Conservation (phyloP, 345 rosid genomes). For the Populus nigra region DNA sequence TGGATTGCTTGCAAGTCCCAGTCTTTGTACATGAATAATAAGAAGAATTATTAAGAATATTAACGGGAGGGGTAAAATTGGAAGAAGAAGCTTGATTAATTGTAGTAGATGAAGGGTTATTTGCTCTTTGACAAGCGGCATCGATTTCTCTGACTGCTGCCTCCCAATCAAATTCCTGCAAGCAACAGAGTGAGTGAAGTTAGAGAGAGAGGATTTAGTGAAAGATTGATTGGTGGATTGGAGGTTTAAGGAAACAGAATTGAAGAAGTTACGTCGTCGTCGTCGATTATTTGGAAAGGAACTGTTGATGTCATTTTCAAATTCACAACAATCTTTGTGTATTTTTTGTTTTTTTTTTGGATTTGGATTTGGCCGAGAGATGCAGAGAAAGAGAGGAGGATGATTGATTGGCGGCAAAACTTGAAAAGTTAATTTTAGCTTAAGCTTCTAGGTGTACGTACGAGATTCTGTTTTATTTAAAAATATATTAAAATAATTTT, state of each 20-base stretch:
- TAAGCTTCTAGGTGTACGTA: too few species aligned
- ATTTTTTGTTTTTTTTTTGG: neutral
- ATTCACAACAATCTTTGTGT: too few species aligned
- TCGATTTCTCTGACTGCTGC: constrained; percentile 88
- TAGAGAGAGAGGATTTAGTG: neutral
- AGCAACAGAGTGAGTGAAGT: neutral
- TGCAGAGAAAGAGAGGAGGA: neutral
- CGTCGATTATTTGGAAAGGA: constrained; percentile 39
- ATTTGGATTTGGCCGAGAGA: neutral
- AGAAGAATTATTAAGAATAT: neutral
- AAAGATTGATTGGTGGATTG: neutral
- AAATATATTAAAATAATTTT: too few species aligned
- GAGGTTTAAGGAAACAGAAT: constrained; percentile 10
- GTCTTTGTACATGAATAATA: constrained; percentile 14
- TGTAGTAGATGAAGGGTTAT: constrained; percentile 26
- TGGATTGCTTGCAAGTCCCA: constrained; percentile 50
- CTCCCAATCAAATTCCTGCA: constrained; percentile 87
- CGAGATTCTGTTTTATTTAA: too few species aligned
- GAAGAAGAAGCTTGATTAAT: constrained; percentile 12
- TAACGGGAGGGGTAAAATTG: constrained; percentile 21
- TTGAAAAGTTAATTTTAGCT: constrained; percentile 4
- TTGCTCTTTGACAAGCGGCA: constrained; percentile 47
- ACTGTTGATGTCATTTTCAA: constrained; percentile 34
- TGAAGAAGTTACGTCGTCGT: constrained; percentile 39
- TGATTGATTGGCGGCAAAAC: constrained; percentile 37